These are phyloP conservation scores for Yamadazyma nakazawae DNA, from an alignment of 805 yeast genomes.

Conservation along the genomic window DNA sequence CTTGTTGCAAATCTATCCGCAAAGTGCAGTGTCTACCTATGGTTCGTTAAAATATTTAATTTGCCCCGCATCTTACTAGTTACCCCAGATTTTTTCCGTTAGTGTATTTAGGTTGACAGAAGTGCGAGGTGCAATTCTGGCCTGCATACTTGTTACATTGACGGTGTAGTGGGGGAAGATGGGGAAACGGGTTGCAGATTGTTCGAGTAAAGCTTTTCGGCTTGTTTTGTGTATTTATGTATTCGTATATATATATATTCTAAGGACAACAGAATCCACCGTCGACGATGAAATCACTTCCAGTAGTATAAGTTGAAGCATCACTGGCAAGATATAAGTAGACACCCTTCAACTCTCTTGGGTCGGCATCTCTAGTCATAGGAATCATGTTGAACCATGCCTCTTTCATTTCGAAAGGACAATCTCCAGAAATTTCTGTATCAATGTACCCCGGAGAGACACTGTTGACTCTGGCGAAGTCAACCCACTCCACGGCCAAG, in stretches of 20 bases:
- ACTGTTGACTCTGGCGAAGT: constrained; percentile 74
- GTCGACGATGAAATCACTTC: constrained; percentile 73
- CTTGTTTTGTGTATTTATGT: too few relatives aligned
- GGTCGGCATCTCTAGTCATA: constrained; percentile 68
- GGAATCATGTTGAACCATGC: constrained; percentile 50
- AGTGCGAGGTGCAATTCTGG: constrained; percentile 1
- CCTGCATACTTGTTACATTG: too few relatives aligned
- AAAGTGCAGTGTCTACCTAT: constrained; percentile 1
- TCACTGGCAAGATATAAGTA: constrained; percentile 75
- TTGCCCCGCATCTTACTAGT: constrained; percentile 1
- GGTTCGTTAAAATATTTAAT: neutral
- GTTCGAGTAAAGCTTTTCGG: neutral
- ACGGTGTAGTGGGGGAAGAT: too few relatives aligned
- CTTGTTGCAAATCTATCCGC: neutral
- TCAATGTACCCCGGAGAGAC: constrained; percentile 84
- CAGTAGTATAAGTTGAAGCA: constrained; percentile 77
- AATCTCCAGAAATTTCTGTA: constrained; percentile 55
- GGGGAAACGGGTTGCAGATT: neutral
- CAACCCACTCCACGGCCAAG: constrained; percentile 84
- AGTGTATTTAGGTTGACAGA: constrained; percentile 1
- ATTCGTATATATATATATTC: neutral
- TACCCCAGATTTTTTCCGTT: neutral
- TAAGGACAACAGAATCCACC: constrained; percentile 61
- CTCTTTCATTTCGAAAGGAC: constrained; percentile 31
- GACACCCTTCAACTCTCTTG: constrained; percentile 78